These are phyloP conservation scores for Echinochloa phyllopogon DNA, from an alignment of 176 grass and related monocot species.

Conservation along the genomic window DNA sequence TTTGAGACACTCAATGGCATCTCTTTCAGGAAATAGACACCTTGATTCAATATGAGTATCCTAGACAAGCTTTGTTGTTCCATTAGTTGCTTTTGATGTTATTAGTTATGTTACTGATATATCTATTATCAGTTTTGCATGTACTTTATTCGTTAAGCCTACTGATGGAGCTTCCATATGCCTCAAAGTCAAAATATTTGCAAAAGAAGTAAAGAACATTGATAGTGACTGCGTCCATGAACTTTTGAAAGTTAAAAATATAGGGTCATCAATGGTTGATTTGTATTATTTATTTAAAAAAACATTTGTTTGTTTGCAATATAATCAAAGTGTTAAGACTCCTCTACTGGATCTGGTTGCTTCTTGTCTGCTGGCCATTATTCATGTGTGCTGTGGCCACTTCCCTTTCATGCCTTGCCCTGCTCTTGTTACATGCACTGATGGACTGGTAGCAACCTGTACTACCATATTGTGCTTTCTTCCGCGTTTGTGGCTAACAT, in stretches of 20 bases:
- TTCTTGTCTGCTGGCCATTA: not conserved
- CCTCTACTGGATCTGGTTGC: not conserved
- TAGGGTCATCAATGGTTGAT: not conserved
- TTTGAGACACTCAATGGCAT: not conserved
- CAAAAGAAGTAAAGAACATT: not conserved
- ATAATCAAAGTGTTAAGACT: not conserved
- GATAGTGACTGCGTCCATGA: not conserved
- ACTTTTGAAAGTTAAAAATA: not conserved
- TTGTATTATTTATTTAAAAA: not conserved
- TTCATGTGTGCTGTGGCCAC: not conserved
- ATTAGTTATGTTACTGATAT: not conserved
- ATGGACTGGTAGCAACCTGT: not conserved
- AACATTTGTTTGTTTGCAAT: not conserved
- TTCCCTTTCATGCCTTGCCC: not conserved
- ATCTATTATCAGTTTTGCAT: slow-evolving; percentile 3
- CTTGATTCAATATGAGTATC: not conserved
- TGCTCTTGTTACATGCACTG: not conserved
- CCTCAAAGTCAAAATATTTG: not conserved
- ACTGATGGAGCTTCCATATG: not conserved
- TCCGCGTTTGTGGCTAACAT: not conserved
- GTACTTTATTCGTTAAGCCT: not conserved
- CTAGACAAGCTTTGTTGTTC: not conserved
- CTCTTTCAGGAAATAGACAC: not conserved
- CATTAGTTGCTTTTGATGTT: slow-evolving; percentile 10
- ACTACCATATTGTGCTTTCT: not conserved